Base-by-base conservation (phyloP, 148 eudicot species). In the Camellia japonica region DNA sequence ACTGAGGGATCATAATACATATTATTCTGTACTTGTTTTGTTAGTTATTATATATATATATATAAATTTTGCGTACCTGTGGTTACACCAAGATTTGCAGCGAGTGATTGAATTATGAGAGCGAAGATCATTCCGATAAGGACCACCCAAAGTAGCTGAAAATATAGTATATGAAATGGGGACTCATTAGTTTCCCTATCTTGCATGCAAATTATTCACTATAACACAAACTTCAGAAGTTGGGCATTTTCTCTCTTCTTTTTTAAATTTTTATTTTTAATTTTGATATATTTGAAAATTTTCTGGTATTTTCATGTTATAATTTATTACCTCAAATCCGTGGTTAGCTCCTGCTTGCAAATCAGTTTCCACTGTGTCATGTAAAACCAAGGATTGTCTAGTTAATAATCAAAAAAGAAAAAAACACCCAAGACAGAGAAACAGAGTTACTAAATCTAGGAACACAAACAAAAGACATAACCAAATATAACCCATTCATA, bases 281-380 rank as follows among this genome's bases (percentile, higher is more conserved):
- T 1, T 44, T 38, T 75, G 0, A 76, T 9, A 16, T 1, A 30
- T 30, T 30, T 30, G 38, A 30, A 30, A 30, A 43, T 76, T 42
- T 13, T 14, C 5, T 43, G 20, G 30, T 56, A 74, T 74, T 58
- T 56, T 38, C 8, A 42, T 38, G 1, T 7, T 38, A 60, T 74
- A 9, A 42, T 18, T 47, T 87, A 94, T 47, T 87, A 94, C 98
- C 94, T 89, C 91, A 52, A 83, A 95, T 82, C 90, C 84, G 75
- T 95, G 92, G 80, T 85, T 83, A 19, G 98, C 97, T 73, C 98
- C 98, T 10, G 98, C 98, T 84, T 95, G 98, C 87, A 95, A 77
- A 80, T 95, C 98, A 43, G 98, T 95, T 83, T 95, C 97, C 97
- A 95, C 98, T 94, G 87, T 3, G 52, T 66, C 49, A 80, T 51